Conservation (phyloP, 73 alveolate genomes). For the Tetrahymena borealis region DNA sequence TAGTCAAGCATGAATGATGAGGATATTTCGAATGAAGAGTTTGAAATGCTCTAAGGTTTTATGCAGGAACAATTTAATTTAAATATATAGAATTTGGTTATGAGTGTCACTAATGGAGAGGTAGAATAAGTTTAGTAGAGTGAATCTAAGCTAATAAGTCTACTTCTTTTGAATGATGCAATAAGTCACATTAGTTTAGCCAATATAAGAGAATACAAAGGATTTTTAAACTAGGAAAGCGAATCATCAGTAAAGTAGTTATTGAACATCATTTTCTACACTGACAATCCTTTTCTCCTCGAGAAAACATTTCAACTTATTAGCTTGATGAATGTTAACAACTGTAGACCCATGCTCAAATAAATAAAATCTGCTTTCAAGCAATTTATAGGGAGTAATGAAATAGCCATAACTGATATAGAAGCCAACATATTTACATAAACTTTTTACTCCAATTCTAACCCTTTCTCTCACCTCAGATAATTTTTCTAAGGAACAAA, state of each 20-base stretch:
- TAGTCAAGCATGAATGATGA: background rate
- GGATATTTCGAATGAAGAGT: background rate
- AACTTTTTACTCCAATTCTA: background rate
- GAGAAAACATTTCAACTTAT: background rate
- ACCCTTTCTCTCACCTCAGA: background rate
- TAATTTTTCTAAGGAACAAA: background rate
- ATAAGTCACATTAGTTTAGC: background rate
- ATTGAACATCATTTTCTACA: background rate
- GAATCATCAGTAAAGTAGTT: background rate
- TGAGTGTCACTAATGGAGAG: background rate
- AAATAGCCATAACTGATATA: background rate
- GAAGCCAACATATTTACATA: background rate
- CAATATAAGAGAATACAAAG: background rate
- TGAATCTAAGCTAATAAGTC: background rate
- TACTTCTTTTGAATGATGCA: background rate
- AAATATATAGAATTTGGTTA: background rate
- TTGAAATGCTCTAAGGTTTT: background rate
- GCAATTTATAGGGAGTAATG: background rate
- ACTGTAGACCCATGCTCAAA: background rate
- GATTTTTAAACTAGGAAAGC: background rate
- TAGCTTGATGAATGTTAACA: background rate
- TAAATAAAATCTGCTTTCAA: background rate
- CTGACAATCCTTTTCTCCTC: background rate
- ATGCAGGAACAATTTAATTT: background rate
- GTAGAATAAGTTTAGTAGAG: background rate